phyloP scores from a whole-genome alignment of 495 filamentous ascomycete genomes.

The Evansstolkia leycettana region DNA sequence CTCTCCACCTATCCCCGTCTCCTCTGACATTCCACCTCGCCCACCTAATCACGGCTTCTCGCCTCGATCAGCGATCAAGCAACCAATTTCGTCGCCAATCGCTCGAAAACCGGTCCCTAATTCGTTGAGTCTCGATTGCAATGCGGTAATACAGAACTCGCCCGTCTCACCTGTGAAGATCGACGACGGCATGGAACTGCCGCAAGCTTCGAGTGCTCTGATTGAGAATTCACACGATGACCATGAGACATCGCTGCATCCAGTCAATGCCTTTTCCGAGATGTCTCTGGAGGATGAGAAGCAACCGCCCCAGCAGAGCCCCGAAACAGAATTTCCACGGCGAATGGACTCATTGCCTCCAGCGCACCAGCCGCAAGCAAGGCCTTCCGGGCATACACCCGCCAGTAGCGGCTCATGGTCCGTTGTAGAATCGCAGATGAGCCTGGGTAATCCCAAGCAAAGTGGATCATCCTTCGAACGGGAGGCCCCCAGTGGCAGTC shows the following conservation, averaged over 20 bases:
- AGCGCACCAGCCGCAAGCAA: conserved; percentile 4
- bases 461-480: conserved; percentile 16
- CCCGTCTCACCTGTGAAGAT: conserved; percentile 31
- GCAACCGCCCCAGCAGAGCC: conserved; percentile 20
- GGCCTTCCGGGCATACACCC: conserved; percentile 21
- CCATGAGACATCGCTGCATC: conserved; percentile 10
- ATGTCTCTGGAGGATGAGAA: conserved; percentile 23
- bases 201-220: conserved; percentile 19
- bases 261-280: conserved; percentile 14
- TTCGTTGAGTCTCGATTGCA: conserved; percentile 9
- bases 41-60: conserved; percentile 10
- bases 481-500: conserved; percentile 10
- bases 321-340: conserved; percentile 30
- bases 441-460: conserved; percentile 9
- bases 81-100: conserved; percentile 12
- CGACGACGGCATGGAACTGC: conserved; percentile 19
- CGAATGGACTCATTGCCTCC: conserved; percentile 24
- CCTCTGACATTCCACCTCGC: conserved; percentile 14
- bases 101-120: conserved; percentile 15
- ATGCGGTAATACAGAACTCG: conserved; percentile 17
- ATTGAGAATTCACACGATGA: conserved; percentile 19
- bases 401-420: conserved; percentile 31
- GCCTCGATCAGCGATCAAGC: background rate
- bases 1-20: conserved; percentile 18
- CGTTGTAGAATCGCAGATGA: conserved; percentile 17